Evolutionary conservation across 495 filamentous ascomycete genomes (phyloP), one percentile per base, ranked within the genome.

Genomic region (Penicillium malachiteum): DNA sequence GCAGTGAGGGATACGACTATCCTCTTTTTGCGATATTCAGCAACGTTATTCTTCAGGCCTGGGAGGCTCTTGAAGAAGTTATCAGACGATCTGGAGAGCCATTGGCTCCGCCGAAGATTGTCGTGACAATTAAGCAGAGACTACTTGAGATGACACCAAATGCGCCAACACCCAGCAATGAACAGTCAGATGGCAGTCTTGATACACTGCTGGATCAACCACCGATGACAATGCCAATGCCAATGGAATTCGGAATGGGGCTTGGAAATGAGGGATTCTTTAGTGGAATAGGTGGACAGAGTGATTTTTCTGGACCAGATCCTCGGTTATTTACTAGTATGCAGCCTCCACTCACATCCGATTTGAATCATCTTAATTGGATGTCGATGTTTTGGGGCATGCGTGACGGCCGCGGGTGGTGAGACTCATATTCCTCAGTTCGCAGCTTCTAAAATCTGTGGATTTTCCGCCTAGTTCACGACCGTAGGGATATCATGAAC

Each of bases 41-140:
- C 6, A 71, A 62, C 40, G 38, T 79, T 10, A 54, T 83, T n/a
- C 68, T 83, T 16, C 61, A 69, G 18, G 75, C 73, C 13, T 83
- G 80, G 81, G 69, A 75, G 10, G 69, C 64, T 7, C 51, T 56
- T 12, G 67, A 72, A 50, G 54, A 56, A 50, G 48, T 44, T 14
- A 54, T 46, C 39, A 62, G 40, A 31, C 53, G 65, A 41, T 48
- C 30, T 10, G 61, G 57, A 48, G 43, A 70, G 48, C 31, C 63
- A 7, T 33, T 66, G 31, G 39, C 33, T 17, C 52, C 64, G 42
- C 78, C 78, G 33, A 61, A 61, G 48, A 76, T 83, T 56, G 71
- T 83, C 26, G 62, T 51, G 13, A 48, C 40, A 11, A 66, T 80
- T n/a, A 68, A 52, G 66, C 47, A 66, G 6, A 65, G 18, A 59